Percentiles rank a stretch among this genome's conserved stretches.
phyloP scores from a whole-genome alignment of 805 yeast genomes.

The Metschnikowia picachoensis region DNA sequence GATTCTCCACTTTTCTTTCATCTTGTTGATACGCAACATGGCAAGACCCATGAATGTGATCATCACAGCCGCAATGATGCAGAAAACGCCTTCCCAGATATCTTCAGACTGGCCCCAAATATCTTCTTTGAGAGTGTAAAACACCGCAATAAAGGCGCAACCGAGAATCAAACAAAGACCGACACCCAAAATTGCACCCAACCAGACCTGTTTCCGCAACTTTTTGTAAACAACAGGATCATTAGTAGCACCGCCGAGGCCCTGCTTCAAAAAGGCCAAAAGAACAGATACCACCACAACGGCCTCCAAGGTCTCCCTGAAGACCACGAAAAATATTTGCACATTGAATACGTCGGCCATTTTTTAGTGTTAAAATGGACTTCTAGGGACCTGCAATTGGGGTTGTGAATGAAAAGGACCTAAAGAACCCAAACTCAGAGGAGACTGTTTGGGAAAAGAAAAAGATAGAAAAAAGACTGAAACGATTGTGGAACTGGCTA shows the following conservation, averaged over 20 bases:
- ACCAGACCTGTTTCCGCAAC: conserved; percentile 80
- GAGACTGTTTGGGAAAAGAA: not conserved
- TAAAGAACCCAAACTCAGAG: not conserved
- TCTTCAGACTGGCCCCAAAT: conserved; percentile 87
- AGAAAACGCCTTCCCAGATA: conserved; percentile 8
- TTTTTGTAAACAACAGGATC: conserved; percentile 55
- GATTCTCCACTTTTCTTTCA: conserved; percentile 96
- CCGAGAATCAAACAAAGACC: conserved; percentile 80
- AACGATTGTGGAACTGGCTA: not conserved
- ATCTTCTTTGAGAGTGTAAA: conserved; percentile 75
- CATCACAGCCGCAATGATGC: conserved; percentile 79
- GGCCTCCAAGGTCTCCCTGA: conserved; percentile 94
- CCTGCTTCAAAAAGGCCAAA: conserved; percentile 86
- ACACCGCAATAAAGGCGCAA: conserved; percentile 91
- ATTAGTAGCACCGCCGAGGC: conserved; percentile 53
- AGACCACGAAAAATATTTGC: conserved; percentile 81
- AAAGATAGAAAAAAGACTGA: not conserved
- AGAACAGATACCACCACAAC: conserved; percentile 86
- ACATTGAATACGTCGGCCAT: conserved; percentile 63
- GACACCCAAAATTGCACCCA: conserved; percentile 72
- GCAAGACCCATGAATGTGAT: conserved; percentile 95
- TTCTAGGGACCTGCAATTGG: too few species aligned
- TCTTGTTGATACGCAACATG: conserved; percentile 91
- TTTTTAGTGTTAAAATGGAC: too few species aligned
- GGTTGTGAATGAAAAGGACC: too few species aligned